A percentile compares a stretch with the other conserved stretches of the same genome.
These are phyloP conservation scores for Amoeboradix gromovi DNA, from an alignment of 371 early-diverging fungal genomes.

Conservation along the genomic window DNA sequence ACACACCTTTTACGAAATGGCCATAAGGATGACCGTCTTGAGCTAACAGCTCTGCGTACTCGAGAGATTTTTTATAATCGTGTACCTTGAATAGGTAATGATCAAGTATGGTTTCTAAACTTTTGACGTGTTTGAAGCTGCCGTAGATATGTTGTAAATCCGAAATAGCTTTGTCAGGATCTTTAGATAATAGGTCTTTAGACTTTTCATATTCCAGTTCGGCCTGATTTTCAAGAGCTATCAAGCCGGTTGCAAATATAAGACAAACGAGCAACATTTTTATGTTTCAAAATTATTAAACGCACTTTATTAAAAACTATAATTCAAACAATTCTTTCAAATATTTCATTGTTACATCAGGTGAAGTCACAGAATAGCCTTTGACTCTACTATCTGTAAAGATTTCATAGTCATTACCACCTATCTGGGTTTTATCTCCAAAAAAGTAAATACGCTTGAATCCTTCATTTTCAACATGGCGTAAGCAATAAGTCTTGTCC, in stretches of 20 bases:
- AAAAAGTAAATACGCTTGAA: conserved; percentile 91
- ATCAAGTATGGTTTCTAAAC: neutral
- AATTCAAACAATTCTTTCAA: conserved; percentile 42
- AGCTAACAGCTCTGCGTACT: neutral
- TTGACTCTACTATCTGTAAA: conserved; percentile 46
- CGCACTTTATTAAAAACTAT: neutral
- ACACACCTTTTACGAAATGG: neutral
- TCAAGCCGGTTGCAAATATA: neutral
- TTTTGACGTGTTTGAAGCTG: neutral
- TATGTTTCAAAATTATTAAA: no score
- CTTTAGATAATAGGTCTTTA: neutral
- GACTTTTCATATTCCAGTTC: neutral
- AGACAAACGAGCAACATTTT: neutral
- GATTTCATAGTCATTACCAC: conserved; percentile 99
- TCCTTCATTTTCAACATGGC: conserved; percentile 55
- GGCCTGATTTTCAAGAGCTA: neutral
- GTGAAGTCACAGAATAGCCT: conserved; percentile 64
- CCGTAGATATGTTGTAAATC: neutral
- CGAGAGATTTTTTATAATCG: neutral
- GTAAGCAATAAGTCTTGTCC: conserved; percentile 69
- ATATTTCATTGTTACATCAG: conserved; percentile 63
- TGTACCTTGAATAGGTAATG: neutral
- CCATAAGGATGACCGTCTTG: neutral
- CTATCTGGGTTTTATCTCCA: conserved; percentile 90
- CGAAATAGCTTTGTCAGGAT: neutral